Evolutionary conservation across 495 filamentous ascomycete species (phyloP), one percentile per base, ranked within the genome.

Genomic region (Parachaetomium inaequale): DNA sequence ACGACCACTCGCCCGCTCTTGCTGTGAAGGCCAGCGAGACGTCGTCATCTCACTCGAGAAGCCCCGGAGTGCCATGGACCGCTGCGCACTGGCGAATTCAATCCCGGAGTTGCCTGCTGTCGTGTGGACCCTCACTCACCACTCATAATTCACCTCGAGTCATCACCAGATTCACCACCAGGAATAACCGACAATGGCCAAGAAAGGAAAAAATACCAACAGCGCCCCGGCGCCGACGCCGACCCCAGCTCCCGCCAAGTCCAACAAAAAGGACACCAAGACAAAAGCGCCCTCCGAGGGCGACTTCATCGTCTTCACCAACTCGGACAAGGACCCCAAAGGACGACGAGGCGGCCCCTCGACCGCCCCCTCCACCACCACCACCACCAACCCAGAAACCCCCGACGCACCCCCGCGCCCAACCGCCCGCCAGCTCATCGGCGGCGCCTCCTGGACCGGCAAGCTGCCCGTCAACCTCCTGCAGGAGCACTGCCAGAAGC

Each of bases 391-490:
- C 57, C 19, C 65, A 45, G 74, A 72, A 68, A 72, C 52, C 74
- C 77, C 71, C 25, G 63, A 68, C 4, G 77, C 74, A 0, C 85
- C 85, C 23, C 92, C 92, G 62, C 89, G 88, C 66, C 90, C 91
- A 40, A 86, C 90, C 32, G 87, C 91, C 57, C 89, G 92, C 75
- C 87, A 90, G 65, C 77, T 98, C 59, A 96, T 98, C 73, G 95
- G 91, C 53, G 94, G 94, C 53, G 85, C 90, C 66, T 96, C 92
- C 70, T 98, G 95, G 95, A 98, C 94, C 0, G 94, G 94, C 38
- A 98, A 98, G 72, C 76, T 98, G 40, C 94, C 94, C 4, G 89
- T 96, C 55, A 94, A 93, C 70, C 80, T 98, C 70, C 85, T 98
- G 58, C 87, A 88, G 19, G 94, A 98, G 81, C 91, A 96, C 77